A percentile compares a stretch with the other conserved stretches of the same genome.
phyloP scores from a whole-genome alignment of 2,329 filamentous ascomycete genomes.

The Monascus ruber region DNA sequence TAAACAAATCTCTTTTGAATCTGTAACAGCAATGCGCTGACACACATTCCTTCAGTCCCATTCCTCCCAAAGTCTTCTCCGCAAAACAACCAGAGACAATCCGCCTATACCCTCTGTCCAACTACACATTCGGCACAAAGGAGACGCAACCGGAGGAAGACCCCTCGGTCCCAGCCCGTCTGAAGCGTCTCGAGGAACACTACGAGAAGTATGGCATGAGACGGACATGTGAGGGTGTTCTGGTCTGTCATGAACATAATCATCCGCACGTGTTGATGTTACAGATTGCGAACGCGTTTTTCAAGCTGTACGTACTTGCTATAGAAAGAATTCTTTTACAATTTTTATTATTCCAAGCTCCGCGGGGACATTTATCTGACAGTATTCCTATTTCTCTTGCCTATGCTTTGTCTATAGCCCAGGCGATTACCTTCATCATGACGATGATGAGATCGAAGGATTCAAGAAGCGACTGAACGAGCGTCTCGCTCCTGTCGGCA shows the following conservation, averaged over 20 bases:
- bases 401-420: slow-evolving; percentile 40
- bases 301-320: slow-evolving; percentile 60
- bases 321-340: not conserved
- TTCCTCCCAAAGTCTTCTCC: slow-evolving; percentile 72
- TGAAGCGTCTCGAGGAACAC: slow-evolving; percentile 93
- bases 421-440: slow-evolving; percentile 81
- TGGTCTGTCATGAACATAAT: slow-evolving; percentile 98
- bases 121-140: slow-evolving; percentile 98
- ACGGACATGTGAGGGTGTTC: slow-evolving; percentile 88
- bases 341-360: not conserved
- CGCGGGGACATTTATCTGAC: not conserved
- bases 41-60: slow-evolving; percentile 41
- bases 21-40: slow-evolving; percentile 2
- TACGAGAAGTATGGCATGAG: slow-evolving; percentile 90
- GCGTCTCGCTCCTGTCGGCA: slow-evolving; percentile 81
- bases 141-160: slow-evolving; percentile 98
- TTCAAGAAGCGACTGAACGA: slow-evolving; percentile 92
- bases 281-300: slow-evolving; percentile 98
- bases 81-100: slow-evolving; percentile 82
- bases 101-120: slow-evolving; percentile 85
- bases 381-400: not conserved
- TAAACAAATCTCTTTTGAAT: not conserved
- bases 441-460: slow-evolving; percentile 81
- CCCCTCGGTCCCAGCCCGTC: slow-evolving; percentile 80
- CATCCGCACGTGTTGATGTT: slow-evolving; percentile 98